Percentiles rank a stretch among this genome's conserved stretches.
phyloP scores from a whole-genome alignment of 306 rosid species.

The Gastrolobium villosum region DNA sequence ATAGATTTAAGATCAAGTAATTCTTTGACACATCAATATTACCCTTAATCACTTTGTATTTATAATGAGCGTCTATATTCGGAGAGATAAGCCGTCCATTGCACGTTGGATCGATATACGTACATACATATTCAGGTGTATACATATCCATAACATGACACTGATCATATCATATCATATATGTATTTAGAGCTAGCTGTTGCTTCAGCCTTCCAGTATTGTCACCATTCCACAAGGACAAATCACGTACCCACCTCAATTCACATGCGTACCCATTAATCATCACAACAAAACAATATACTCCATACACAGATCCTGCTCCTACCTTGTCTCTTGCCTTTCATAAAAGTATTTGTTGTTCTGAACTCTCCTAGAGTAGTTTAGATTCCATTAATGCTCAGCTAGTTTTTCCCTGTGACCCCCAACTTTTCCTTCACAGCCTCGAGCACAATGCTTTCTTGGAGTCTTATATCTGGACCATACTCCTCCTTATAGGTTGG shows the following conservation, averaged over 20 bases:
- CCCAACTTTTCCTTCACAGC: conserved; percentile 36
- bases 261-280: conserved; percentile 95
- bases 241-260: conserved; percentile 76
- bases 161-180: conserved; percentile 38
- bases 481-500: background rate
- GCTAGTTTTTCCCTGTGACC: conserved; percentile 38
- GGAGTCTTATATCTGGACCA: conserved; percentile 49
- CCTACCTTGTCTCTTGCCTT: conserved; percentile 76
- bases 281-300: conserved; percentile 89
- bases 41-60: background rate
- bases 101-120: background rate
- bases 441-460: conserved; percentile 41
- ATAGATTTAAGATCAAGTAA: background rate
- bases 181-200: conserved; percentile 47
- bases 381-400: conserved; percentile 48
- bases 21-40: background rate
- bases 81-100: background rate
- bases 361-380: conserved; percentile 49
- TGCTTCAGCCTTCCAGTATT: conserved; percentile 62
- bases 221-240: conserved; percentile 81
- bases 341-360: conserved; percentile 42
- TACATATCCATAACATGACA: conserved; percentile 1
- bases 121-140: background rate
- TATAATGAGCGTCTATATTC: background rate
- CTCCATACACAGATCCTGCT: conserved; percentile 77